Evolutionary conservation across 257 asterid genomes (phyloP), one percentile per base, ranked within the genome.

Genomic region (Nyctanthes arbortristis): DNA sequence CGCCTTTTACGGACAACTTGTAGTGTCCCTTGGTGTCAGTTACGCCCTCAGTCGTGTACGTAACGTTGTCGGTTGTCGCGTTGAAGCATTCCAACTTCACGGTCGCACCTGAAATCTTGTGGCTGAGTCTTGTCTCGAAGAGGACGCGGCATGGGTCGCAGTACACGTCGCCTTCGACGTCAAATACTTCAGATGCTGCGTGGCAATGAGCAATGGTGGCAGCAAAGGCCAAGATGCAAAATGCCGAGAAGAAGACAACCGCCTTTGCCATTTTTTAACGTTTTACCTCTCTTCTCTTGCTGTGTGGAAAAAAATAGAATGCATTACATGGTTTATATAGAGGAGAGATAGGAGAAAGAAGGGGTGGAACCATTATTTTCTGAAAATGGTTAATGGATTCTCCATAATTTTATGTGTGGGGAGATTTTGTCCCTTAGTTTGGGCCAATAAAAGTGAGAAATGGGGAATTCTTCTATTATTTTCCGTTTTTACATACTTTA

Each of bases 141-240:
- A 76, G 68, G 28, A 83, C 64, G 58, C 77, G 76, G 73, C 88
- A 83, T 4, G 88, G 75, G 40, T 83, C 85, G 27, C 85, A 83
- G 49, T 73, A 79, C 43, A 83, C 83, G 4, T 43, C 22, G 60
- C 88, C 88, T 31, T 25, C 37, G 27, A 77, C 72, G 8, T 34
- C 43, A 61, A 62, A 75, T 0, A 30, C 31, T 37, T 65, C 67
- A 3, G 20, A 16, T 4, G n/a, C 24, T 2, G 18, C 20, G 22
- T 68, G 66, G 14, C 77, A 60, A 47, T 36, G 35, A 49, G 61
- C 79, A 34, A 70, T 2, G 16, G 32, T 29, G 63, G 70, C n/a
- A 49, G 67, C 67, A 66, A 66, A 31, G 62, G 70, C 70, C 22
- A 66, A 20, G 61, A 66, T 45, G 70, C 70, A 66, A 8, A 66